phyloP scores from a whole-genome alignment of 768 basidiomycete species.

The Lentinula aciculospora region DNA sequence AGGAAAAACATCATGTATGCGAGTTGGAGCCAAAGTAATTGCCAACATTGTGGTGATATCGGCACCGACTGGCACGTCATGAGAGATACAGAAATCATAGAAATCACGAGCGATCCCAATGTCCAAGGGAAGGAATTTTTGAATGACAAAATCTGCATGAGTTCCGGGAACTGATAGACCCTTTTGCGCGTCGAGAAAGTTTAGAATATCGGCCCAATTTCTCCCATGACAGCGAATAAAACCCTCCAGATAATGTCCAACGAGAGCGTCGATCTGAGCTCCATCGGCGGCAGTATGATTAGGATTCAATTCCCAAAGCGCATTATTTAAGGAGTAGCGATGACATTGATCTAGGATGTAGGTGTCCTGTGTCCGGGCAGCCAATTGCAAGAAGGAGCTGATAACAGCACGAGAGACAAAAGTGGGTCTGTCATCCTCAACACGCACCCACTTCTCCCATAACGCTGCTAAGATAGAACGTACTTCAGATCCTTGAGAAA shows the following conservation, averaged over 20 bases:
- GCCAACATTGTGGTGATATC: constrained; percentile 23
- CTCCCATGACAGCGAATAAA: constrained; percentile 21
- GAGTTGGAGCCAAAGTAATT: constrained; percentile 22
- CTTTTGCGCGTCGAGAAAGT: constrained; percentile 16
- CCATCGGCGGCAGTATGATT: constrained; percentile 13
- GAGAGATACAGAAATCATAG: constrained; percentile 23
- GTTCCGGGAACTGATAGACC: background rate
- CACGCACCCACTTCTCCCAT: constrained; percentile 36
- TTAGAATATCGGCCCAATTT: constrained; percentile 24
- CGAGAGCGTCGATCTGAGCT: constrained; percentile 24
- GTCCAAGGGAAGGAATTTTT: constrained; percentile 23
- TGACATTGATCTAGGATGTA: constrained; percentile 30
- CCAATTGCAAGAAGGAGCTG: constrained; percentile 40
- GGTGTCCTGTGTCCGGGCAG: constrained; percentile 30
- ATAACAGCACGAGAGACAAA: constrained; percentile 31
- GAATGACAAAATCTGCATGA: constrained; percentile 21
- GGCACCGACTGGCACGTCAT: constrained; percentile 17
- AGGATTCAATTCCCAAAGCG: constrained; percentile 19
- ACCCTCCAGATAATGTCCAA: constrained; percentile 28
- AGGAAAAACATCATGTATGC: constrained; percentile 22
- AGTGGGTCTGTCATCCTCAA: constrained; percentile 11
- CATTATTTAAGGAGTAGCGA: constrained; percentile 21
- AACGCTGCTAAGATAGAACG: constrained; percentile 25
- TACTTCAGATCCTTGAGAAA: constrained; percentile 10
- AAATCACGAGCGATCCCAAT: constrained; percentile 24